Percentiles rank a stretch among this genome's conserved stretches.
Conservation (phyloP, 2,329 filamentous ascomycete species). For the Fusarium sublunatum region DNA sequence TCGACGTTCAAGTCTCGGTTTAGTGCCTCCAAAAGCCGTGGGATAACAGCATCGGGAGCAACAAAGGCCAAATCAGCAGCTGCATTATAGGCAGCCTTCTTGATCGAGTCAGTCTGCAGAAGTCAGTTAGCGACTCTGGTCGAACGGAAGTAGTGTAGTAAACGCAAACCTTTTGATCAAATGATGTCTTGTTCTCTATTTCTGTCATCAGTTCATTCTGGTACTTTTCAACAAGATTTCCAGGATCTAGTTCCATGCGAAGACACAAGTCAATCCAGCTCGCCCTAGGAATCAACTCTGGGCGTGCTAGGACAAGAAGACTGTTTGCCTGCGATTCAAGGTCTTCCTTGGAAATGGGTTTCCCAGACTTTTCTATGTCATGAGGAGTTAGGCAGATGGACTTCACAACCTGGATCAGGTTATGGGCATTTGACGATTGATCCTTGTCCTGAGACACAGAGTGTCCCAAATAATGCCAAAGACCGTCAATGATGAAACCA, state of each 20-base stretch:
- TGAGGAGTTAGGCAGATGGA: slow-evolving; percentile 71
- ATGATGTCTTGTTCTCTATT: slow-evolving; percentile 64
- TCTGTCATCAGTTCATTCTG: slow-evolving; percentile 74
- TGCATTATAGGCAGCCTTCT: slow-evolving; percentile 81
- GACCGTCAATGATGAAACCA: slow-evolving; percentile 72
- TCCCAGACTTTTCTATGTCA: slow-evolving; percentile 58
- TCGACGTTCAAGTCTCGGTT: slow-evolving; percentile 76
- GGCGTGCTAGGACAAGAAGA: slow-evolving; percentile 80
- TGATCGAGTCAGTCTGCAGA: slow-evolving; percentile 55
- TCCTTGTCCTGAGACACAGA: slow-evolving; percentile 82
- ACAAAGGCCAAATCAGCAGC: slow-evolving; percentile 95
- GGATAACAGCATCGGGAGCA: slow-evolving; percentile 82
- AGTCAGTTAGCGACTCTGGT: slow-evolving; percentile 18
- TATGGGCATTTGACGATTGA: slow-evolving; percentile 71
- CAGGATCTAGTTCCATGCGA: slow-evolving; percentile 83
- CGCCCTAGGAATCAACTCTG: slow-evolving; percentile 78
- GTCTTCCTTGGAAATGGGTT: slow-evolving; percentile 57
- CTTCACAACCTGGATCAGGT: slow-evolving; percentile 70
- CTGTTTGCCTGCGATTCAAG: slow-evolving; percentile 79
- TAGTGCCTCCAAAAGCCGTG: slow-evolving; percentile 80
- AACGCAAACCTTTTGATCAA: slow-evolving; percentile 64
- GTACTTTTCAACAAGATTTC: slow-evolving; percentile 74
- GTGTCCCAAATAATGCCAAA: slow-evolving; percentile 83
- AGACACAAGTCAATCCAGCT: slow-evolving; percentile 93
- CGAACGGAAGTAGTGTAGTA: background rate